Percentiles rank a stretch among this genome's conserved stretches.
phyloP scores from a whole-genome alignment of 768 basidiomycete species.

The Psilocybe azurescens region DNA sequence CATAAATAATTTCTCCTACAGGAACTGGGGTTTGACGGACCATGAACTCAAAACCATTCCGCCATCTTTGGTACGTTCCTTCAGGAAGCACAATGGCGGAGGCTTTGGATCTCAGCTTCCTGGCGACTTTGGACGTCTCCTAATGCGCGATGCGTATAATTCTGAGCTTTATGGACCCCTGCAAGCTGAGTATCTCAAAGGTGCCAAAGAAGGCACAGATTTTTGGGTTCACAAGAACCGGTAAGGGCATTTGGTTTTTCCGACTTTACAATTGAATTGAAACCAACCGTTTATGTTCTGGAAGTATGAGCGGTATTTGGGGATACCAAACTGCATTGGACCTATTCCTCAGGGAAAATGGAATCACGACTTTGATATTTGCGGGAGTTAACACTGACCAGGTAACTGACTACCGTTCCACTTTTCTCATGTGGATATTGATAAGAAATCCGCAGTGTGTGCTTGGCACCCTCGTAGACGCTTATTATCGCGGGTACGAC shows the following conservation, averaged over 20 bases:
- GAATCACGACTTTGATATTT: constrained; percentile 65
- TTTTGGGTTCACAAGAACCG: constrained; percentile 78
- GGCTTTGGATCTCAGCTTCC: constrained; percentile 63
- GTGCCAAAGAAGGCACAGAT: constrained; percentile 60
- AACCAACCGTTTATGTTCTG: neutral
- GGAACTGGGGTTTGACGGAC: constrained; percentile 76
- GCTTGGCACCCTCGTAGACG: constrained; percentile 64
- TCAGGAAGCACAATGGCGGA: constrained; percentile 50
- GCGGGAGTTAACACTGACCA: constrained; percentile 73
- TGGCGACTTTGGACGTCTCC: constrained; percentile 55
- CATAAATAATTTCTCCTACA: constrained; percentile 26
- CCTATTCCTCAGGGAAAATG: constrained; percentile 65
- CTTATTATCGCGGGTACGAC: constrained; percentile 70
- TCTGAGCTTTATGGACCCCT: constrained; percentile 68
- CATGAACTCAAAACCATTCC: constrained; percentile 66
- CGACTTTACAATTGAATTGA: neutral
- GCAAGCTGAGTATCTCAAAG: constrained; percentile 57
- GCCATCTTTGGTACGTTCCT: constrained; percentile 61
- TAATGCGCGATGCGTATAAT: constrained; percentile 64
- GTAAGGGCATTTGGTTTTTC: constrained; percentile 31
- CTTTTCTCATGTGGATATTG: constrained; percentile 2
- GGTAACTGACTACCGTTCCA: constrained; percentile 35
- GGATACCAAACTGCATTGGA: constrained; percentile 67
- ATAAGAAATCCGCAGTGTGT: constrained; percentile 52
- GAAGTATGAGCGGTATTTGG: constrained; percentile 71